Evolutionary conservation across 2,329 filamentous ascomycete genomes (phyloP).

Genomic region (Trichoderma endophyticum): DNA sequence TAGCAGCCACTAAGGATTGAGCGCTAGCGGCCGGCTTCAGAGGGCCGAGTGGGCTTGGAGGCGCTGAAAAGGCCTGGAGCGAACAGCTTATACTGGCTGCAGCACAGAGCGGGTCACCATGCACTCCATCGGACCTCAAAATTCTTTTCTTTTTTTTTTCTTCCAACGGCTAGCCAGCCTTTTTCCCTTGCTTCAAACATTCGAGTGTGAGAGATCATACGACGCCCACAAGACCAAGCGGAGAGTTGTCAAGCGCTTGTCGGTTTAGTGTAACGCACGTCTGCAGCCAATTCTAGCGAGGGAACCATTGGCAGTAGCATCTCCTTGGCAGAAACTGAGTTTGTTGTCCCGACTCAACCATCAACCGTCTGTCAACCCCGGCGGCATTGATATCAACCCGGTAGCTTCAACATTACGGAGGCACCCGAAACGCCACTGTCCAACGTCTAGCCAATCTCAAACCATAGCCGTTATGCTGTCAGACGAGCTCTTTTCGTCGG

Average conservation of each 20-base stretch:
- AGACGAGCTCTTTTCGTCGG: slow-evolving; percentile 58
- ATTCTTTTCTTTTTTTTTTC: slow-evolving; percentile 4
- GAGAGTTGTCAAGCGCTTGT: neutral
- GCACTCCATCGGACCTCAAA: slow-evolving; percentile 3
- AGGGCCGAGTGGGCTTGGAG: neutral
- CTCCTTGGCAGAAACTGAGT: neutral
- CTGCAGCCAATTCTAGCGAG: neutral
- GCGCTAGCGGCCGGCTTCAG: slow-evolving; percentile 3
- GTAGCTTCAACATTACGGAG: neutral
- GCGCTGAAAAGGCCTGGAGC: slow-evolving; percentile 6
- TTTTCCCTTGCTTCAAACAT: neutral
- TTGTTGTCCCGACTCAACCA: neutral
- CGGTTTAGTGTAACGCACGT: neutral
- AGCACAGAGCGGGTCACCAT: neutral
- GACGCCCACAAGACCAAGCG: neutral
- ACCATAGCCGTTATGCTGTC: slow-evolving; percentile 47
- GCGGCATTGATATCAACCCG: neutral
- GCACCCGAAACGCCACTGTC: neutral
- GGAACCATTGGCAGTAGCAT: neutral
- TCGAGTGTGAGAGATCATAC: neutral
- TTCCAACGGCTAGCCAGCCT: neutral
- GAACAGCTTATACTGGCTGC: neutral
- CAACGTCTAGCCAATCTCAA: neutral
- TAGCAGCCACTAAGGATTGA: neutral
- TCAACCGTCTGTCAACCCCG: neutral